Percentiles rank a stretch among this genome's conserved stretches.
These are phyloP conservation scores for Rhodamnia argentea DNA, from an alignment of 345 rosid species.

Conservation along the genomic window DNA sequence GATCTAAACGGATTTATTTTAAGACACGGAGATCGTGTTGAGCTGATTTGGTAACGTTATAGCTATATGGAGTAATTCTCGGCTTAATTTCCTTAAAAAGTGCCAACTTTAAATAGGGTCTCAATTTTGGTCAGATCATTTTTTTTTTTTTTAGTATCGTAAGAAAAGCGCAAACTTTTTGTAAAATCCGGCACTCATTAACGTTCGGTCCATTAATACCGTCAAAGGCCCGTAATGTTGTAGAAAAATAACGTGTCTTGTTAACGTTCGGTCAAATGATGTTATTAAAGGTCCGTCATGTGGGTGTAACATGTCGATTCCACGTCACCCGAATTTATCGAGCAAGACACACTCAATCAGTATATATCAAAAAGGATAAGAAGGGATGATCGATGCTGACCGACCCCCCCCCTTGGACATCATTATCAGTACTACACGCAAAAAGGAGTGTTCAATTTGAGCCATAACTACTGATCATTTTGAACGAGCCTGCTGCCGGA, in stretches of 20 bases:
- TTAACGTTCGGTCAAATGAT: not conserved
- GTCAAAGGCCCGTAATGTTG: not conserved
- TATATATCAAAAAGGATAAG: not conserved
- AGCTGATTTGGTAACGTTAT: too few species aligned
- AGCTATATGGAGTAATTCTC: too few species aligned
- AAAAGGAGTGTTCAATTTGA: not conserved
- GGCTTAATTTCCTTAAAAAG: not conserved
- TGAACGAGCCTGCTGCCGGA: accelerated
- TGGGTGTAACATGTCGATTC: not conserved
- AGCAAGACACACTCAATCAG: accelerated
- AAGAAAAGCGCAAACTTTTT: not conserved
- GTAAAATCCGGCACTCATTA: too few species aligned
- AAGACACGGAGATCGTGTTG: too few species aligned
- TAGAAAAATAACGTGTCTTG: not conserved
- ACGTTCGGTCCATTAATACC: not conserved
- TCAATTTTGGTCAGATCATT: not conserved
- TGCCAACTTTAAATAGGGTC: not conserved
- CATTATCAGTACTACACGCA: accelerated
- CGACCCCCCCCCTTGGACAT: not conserved
- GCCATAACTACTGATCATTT: not conserved
- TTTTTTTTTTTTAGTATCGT: not conserved
- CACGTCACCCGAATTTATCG: not conserved
- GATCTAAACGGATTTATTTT: not conserved
- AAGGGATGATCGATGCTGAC: accelerated
- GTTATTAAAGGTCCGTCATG: not conserved